A percentile compares a stretch with the other conserved stretches of the same genome.
These are phyloP conservation scores for Diplodia corticola DNA, from an alignment of 2,329 filamentous ascomycete species.

Conservation along the genomic window DNA sequence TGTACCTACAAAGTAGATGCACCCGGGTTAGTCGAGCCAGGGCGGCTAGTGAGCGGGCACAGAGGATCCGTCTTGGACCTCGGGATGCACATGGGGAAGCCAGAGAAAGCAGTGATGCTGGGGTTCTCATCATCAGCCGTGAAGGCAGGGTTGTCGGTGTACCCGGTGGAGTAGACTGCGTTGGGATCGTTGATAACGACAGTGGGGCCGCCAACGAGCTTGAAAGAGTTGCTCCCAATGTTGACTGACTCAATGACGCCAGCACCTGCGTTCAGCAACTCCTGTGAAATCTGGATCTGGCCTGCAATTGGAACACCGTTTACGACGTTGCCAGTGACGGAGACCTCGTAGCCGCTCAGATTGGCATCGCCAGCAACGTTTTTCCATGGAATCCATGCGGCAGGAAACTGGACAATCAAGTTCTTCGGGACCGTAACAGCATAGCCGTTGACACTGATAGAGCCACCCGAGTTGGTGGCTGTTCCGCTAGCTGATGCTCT, in stretches of 20 bases:
- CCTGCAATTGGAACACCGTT: conserved; percentile 41
- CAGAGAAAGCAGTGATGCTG: conserved; percentile 50
- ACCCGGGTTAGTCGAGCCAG: conserved; percentile 30
- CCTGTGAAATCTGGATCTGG: conserved; percentile 41
- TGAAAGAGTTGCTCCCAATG: conserved; percentile 33
- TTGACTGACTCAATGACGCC: conserved; percentile 41
- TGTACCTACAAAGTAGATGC: conserved; percentile 24
- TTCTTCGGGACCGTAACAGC: conserved; percentile 52
- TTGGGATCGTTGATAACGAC: conserved; percentile 50
- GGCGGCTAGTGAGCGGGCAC: conserved; percentile 42
- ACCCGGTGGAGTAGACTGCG: conserved; percentile 46
- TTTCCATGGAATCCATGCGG: conserved; percentile 47
- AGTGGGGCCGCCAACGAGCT: conserved; percentile 40
- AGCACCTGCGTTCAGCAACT: conserved; percentile 38
- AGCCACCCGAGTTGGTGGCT: conserved; percentile 49
- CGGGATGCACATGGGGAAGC: conserved; percentile 56
- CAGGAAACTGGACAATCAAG: conserved; percentile 52
- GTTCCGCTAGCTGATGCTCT: conserved; percentile 24
- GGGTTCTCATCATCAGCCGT: conserved; percentile 53
- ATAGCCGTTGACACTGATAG: conserved; percentile 49
- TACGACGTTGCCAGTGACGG: conserved; percentile 44
- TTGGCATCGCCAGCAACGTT: conserved; percentile 31
- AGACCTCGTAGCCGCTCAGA: conserved; percentile 21
- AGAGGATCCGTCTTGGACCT: conserved; percentile 40
- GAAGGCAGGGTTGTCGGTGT: conserved; percentile 44